Evolutionary conservation across 768 basidiomycete genomes (phyloP), one percentile per base, ranked within the genome.

Genomic region (Chlorophyllum brunneum): DNA sequence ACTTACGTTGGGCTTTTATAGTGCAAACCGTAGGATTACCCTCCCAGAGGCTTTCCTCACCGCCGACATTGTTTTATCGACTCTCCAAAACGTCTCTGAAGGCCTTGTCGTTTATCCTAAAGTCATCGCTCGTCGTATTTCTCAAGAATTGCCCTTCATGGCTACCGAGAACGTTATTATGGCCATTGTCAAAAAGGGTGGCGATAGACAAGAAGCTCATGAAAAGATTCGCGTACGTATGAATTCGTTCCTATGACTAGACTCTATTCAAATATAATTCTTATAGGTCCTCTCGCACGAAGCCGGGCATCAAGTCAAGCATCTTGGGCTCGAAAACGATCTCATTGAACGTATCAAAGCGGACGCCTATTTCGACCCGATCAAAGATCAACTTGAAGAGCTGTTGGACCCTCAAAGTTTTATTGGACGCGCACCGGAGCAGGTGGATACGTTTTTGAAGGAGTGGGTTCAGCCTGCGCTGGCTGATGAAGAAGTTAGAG

Each of bases 101-200:
- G 97, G 95, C 0, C 79, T 99, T n/a, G 94, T 98, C n/a, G 95
- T 99, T 50, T 98, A 98, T 68, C 97, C 97, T 8, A 86, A 82
- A 66, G 95, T 99, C 55, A 98, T 99, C 58, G 91, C 80, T 8
- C 83, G 93, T 36, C 85, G 92, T 31, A 95, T 99, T 67, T 69
- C 84, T 2, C 92, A 98, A 67, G 97, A 99, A 67, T 79, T 99
- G 29, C 97, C 97, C 1, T 98, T 98, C 80, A 98, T 99, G 97
- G 94, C 95, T 3, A 99, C 97, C 1, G 97, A 99, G 70, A 99
- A 99, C 68, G 80, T 99, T 70, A 98, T 98, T 71, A 98, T 99
- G 97, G 93, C 93, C 1, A 82, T 99, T 37, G 97, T 98, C 56
- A 97, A 91, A 70, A 83, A 81, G 43, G 92, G 92, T 18, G 95